Base-by-base conservation (phyloP, 2,329 filamentous ascomycete species). In the Colletotrichum limetticola region DNA sequence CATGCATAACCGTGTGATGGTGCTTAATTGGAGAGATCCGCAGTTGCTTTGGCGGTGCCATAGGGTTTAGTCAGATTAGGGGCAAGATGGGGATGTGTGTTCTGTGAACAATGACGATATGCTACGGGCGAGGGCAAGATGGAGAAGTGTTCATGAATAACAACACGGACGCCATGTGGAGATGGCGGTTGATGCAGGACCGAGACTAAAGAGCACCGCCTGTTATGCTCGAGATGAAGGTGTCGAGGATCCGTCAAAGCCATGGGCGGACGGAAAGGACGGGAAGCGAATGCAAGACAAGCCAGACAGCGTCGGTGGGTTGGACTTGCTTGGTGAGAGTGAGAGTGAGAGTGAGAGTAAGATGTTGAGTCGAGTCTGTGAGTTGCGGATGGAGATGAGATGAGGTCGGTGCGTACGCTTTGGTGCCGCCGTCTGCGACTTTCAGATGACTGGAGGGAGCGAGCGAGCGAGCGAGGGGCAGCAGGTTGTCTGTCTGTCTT, bases 161-260 rank as follows among this genome's bases (percentile, higher is more conserved):
- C 46, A 59, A 58, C 14, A 28, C 32, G 32, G 53, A 46, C 65
- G 42, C 53, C 42, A 69, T 69, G 70, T 70, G 70, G 70, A 65
- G 70, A 69, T 70, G 66, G 42, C 49, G 30, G 19, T 70, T 56
- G 60, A 58, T 60, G 66, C 53, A 22, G 59, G 66, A 66, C 56
- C 60, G 66, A 37, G 55, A 70, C 70, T 72, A 72, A 24, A 65
- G 42, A 49, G 35, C 70, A 72, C 70, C 60, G 66, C 35, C 66
- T 72, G 24, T 57, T 70, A 57, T 72, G 66, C 70, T 64, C 30
- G 56, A 72, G 66, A 72, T 72, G 70, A 70, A 65, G 66, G 70
- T 61, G 55, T 24, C n/a, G 70, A 49, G 46, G 66, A 70, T 70
- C 53, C 35, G 35, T 65, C 52, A n/a, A 56, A 65, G 62, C 55